Evolutionary conservation across 2,329 filamentous ascomycete genomes (phyloP).

Genomic region (Aspergillus udagawae): DNA sequence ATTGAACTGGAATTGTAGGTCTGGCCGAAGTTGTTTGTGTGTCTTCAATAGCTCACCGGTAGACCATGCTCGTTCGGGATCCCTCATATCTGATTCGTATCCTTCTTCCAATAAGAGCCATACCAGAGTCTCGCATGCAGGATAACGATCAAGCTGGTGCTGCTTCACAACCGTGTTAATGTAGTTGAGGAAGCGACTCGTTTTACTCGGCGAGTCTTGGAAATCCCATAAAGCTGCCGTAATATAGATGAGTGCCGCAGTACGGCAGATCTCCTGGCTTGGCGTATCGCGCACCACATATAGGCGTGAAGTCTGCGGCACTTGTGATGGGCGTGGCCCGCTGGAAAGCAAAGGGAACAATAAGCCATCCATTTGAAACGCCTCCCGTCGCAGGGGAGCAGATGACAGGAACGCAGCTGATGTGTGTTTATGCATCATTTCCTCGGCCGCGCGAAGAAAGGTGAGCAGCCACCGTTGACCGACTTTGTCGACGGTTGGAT

Average conservation of each 20-base stretch:
- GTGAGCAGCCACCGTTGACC: constrained; percentile 28
- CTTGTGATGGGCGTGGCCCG: constrained; percentile 36
- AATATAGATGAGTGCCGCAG: constrained; percentile 38
- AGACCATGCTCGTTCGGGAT: constrained; percentile 35
- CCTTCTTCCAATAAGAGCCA: constrained; percentile 39
- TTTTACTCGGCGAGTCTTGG: constrained; percentile 26
- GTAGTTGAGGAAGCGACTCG: constrained; percentile 30
- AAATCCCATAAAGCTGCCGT: constrained; percentile 35
- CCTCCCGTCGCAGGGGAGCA: constrained; percentile 25
- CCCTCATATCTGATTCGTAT: constrained; percentile 32
- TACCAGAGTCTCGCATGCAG: constrained; percentile 37
- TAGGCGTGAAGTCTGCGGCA: constrained; percentile 32
- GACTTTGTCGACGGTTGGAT: constrained; percentile 9
- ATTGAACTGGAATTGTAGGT: constrained; percentile 38
- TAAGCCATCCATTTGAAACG: constrained; percentile 36
- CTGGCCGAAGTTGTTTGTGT: constrained; percentile 32
- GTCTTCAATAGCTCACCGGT: constrained; percentile 33
- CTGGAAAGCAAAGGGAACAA: constrained; percentile 39
- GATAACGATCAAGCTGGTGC: constrained; percentile 31
- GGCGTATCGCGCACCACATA: constrained; percentile 33
- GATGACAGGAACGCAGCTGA: constrained; percentile 21
- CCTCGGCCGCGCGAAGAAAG: constrained; percentile 34
- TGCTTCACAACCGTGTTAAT: constrained; percentile 22
- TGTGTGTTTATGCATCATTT: constrained; percentile 30
- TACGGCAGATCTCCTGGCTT: constrained; percentile 34